Conservation (phyloP, 805 yeast genomes). For the Wickerhamiella brachini region DNA sequence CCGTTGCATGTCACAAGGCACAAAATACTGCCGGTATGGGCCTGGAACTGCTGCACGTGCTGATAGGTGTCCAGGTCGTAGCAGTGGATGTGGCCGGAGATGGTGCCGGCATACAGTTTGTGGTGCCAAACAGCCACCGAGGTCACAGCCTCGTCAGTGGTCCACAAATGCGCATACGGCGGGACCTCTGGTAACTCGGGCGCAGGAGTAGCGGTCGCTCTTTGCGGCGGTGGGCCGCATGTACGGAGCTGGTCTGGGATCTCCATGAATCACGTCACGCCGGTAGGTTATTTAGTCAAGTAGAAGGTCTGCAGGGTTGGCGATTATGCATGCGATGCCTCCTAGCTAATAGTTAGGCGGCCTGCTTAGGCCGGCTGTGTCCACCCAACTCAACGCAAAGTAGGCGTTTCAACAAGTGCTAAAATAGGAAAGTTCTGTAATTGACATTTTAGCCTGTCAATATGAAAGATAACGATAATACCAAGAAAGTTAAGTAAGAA, state of each 20-base stretch:
- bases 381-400: no score
- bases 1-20: constrained; percentile 34
- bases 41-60: constrained; percentile 36
- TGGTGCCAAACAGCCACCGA: constrained; percentile 30
- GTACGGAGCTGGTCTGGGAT: background rate
- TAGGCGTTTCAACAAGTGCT: no score
- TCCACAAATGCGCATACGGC: constrained; percentile 55
- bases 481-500: background rate
- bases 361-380: no score
- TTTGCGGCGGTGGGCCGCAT: background rate
- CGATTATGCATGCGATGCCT: background rate
- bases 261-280: background rate
- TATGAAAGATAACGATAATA: no score
- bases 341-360: no score
- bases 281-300: background rate
- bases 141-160: constrained; percentile 54
- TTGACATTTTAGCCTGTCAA: no score
- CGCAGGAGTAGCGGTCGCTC: background rate
- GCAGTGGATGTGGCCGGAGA: constrained; percentile 63
- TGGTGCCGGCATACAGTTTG: constrained; percentile 73
- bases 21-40: constrained; percentile 64
- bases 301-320: background rate
- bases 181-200: background rate
- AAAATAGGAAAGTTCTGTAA: no score
- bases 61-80: constrained; percentile 56